A percentile compares a stretch with the other conserved stretches of the same genome.
Evolutionary conservation across 1,284 basidiomycete species (phyloP).

Genomic region (Blastosporella zonata): DNA sequence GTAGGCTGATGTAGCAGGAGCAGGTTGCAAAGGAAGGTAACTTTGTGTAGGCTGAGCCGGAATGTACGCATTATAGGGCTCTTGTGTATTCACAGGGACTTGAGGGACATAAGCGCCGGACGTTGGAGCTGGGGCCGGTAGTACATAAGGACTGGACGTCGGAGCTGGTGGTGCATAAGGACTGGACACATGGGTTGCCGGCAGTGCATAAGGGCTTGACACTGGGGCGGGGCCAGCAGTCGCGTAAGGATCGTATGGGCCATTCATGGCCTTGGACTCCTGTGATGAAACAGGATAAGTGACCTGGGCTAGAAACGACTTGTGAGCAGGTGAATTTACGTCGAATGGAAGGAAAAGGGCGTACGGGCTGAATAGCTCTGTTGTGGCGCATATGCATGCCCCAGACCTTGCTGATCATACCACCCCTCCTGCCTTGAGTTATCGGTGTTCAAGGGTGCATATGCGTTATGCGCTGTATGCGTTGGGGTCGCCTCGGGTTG

Average conservation of each 20-base stretch:
- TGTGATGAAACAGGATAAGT: slow-evolving; percentile 9
- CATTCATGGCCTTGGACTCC: slow-evolving; percentile 1
- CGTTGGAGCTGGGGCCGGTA: slow-evolving; percentile 13
- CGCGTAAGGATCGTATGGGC: slow-evolving; percentile 30
- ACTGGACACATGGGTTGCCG: not conserved
- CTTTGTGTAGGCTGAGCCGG: slow-evolving; percentile 5
- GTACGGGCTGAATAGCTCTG: slow-evolving; percentile 13
- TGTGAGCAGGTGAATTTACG: not conserved
- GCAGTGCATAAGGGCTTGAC: not conserved
- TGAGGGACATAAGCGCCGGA: slow-evolving; percentile 25
- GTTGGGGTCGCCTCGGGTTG: slow-evolving; percentile 10
- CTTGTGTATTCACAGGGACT: not conserved
- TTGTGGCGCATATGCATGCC: slow-evolving; percentile 11
- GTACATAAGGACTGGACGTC: slow-evolving; percentile 11
- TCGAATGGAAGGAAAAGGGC: not conserved
- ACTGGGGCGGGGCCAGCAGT: slow-evolving; percentile 14
- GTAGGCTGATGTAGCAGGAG: slow-evolving; percentile 8
- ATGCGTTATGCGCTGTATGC: slow-evolving; percentile 13
- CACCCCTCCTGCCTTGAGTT: slow-evolving; percentile 20
- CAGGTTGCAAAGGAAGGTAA: slow-evolving; percentile 9
- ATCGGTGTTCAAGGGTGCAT: slow-evolving; percentile 14
- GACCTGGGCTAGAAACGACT: slow-evolving; percentile 3
- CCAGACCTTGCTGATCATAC: slow-evolving; percentile 20
- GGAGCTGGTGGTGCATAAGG: not conserved
- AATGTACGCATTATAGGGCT: slow-evolving; percentile 10